Conservation (phyloP, 2,329 filamentous ascomycete genomes). For the Colletotrichum limetticola region DNA sequence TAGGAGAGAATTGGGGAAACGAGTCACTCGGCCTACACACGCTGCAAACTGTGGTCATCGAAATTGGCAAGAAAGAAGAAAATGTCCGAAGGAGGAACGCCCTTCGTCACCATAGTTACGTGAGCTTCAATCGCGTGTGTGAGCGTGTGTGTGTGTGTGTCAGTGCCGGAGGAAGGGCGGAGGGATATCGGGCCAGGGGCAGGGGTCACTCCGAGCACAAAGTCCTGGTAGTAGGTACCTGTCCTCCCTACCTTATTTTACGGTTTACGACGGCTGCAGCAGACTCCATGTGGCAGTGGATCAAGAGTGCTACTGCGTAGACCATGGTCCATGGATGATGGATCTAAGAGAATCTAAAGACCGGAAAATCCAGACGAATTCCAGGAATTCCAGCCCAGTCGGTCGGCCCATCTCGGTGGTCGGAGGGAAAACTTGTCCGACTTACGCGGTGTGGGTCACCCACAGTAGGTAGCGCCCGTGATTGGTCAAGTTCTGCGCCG, state of each 20-base stretch:
- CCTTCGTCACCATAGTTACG: neutral
- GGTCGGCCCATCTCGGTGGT: conserved; percentile 15
- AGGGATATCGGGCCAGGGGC: neutral
- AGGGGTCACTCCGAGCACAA: neutral
- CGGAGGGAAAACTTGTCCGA: conserved; percentile 27
- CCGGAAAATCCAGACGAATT: neutral
- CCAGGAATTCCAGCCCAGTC: neutral
- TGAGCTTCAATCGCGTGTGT: neutral
- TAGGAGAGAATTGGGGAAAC: neutral
- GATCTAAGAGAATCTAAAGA: neutral
- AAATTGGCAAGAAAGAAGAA: conserved; percentile 2
- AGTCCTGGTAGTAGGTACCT: neutral
- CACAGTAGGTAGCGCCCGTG: neutral
- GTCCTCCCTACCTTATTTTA: neutral
- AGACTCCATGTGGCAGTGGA: conserved; percentile 2
- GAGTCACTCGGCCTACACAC: neutral
- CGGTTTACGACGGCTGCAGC: neutral
- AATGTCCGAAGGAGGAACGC: neutral
- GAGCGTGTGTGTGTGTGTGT: neutral
- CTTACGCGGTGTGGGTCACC: neutral
- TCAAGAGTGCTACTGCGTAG: neutral
- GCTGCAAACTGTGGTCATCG: neutral
- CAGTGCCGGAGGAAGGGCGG: no score
- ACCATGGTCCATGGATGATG: no score
- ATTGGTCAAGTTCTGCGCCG: neutral